Percentiles rank a stretch among this genome's conserved stretches.
Conservation (phyloP, 257 asterid genomes). For the Oldenlandia corymbosa region DNA sequence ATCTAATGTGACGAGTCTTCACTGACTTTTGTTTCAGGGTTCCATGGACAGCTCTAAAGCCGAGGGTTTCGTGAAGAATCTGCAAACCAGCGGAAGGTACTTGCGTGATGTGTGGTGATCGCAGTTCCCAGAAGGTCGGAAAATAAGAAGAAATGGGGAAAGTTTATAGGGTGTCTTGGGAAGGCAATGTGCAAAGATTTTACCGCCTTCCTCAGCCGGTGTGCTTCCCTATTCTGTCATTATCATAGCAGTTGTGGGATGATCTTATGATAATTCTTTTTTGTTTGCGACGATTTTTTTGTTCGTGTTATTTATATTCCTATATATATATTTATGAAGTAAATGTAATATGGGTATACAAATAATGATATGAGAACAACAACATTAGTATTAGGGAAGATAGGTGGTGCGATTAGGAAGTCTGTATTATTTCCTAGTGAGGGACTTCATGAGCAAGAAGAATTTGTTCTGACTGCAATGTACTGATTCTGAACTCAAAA, state of each 20-base stretch:
- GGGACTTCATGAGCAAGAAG: constrained; percentile 1
- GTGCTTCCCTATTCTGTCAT: not conserved
- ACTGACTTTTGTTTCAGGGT: constrained; percentile 42
- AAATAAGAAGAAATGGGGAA: not conserved
- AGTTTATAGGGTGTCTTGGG: not conserved
- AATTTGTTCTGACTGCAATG: constrained; percentile 15
- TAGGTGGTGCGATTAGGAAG: not conserved
- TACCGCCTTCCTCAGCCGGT: constrained; percentile 10
- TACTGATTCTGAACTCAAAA: constrained; percentile 14
- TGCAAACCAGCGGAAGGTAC: constrained; percentile 68
- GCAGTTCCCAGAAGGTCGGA: not conserved
- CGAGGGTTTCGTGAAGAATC: constrained; percentile 77
- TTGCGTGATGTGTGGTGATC: constrained; percentile 82
- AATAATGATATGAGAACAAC: constrained; percentile 18
- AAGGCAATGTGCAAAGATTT: constrained; percentile 23
- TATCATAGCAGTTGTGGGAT: not conserved
- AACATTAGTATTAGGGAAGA: constrained; percentile 3
- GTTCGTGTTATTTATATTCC: constrained; percentile 21
- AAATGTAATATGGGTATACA: constrained; percentile 10
- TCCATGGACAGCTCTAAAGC: constrained; percentile 65
- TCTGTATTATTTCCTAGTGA: constrained; percentile 10
- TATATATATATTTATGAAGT: not conserved
- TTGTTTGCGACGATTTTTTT: constrained; percentile 21
- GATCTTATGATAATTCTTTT: constrained; percentile 12
- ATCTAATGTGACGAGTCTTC: not conserved